phyloP scores from a whole-genome alignment of 2,329 filamentous ascomycete genomes.

The Xylaria sp. region DNA sequence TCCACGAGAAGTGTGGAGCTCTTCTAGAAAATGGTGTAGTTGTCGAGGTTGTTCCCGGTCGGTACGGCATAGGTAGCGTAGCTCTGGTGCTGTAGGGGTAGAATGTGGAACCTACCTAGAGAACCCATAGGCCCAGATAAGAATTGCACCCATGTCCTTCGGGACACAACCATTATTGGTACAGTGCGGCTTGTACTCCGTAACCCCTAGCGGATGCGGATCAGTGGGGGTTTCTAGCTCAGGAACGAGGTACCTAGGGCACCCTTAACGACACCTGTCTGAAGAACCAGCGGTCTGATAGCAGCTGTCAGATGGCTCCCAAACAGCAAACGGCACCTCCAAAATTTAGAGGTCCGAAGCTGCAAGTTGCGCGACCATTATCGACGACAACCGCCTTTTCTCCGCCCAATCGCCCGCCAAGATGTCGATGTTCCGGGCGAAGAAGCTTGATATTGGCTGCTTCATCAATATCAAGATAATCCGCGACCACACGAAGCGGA shows the following conservation, averaged over 20 bases:
- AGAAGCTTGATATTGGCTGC: slow-evolving; percentile 89
- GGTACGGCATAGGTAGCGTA: background rate
- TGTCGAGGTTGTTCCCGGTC: background rate
- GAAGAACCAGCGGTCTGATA: background rate
- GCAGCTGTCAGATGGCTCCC: slow-evolving; percentile 1
- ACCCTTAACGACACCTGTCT: background rate
- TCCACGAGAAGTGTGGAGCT: slow-evolving; percentile 16
- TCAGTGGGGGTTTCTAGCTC: slow-evolving; percentile 2
- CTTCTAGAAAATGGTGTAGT: background rate
- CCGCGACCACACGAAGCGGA: slow-evolving; percentile 96
- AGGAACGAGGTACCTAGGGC: background rate
- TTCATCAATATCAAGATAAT: slow-evolving; percentile 88
- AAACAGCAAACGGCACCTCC: slow-evolving; percentile 32
- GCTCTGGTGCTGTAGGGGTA: slow-evolving; percentile 4
- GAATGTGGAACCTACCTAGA: too few relatives aligned
- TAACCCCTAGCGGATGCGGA: slow-evolving; percentile 1
- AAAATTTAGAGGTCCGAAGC: slow-evolving; percentile 38
- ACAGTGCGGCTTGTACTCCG: too few relatives aligned
- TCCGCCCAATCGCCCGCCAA: slow-evolving; percentile 49
- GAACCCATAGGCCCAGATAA: too few relatives aligned
- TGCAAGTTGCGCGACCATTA: slow-evolving; percentile 15
- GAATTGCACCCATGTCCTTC: too few relatives aligned
- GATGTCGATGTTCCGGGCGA: slow-evolving; percentile 88
- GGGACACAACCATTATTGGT: too few relatives aligned
- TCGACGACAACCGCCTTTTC: slow-evolving; percentile 29